Percentiles rank a stretch among this genome's conserved stretches.
phyloP scores from a whole-genome alignment of 1,284 basidiomycete species.

The Melanopsichium pennsylvanicum region DNA sequence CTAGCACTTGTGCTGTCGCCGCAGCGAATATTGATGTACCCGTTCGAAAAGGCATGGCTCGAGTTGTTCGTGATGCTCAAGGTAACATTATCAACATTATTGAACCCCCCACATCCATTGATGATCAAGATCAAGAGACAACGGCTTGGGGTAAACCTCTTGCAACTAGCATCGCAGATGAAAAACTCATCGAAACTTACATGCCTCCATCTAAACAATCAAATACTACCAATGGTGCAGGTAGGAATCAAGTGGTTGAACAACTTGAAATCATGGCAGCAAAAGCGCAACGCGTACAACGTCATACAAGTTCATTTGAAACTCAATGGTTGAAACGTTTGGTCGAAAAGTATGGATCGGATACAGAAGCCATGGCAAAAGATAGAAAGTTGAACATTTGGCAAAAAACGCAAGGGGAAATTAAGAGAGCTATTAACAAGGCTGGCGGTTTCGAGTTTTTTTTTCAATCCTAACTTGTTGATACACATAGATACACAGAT shows the following conservation, averaged over 20 bases:
- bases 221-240: too few species aligned
- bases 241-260: slow-evolving; percentile 3
- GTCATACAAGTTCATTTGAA: slow-evolving; percentile 79
- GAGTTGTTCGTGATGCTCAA: slow-evolving; percentile 81
- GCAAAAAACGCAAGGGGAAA: slow-evolving; percentile 85
- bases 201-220: too few species aligned
- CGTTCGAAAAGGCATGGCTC: slow-evolving; percentile 76
- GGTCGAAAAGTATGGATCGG: slow-evolving; percentile 76
- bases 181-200: slow-evolving; percentile 18
- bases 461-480: neutral
- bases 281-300: slow-evolving; percentile 67
- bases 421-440: slow-evolving; percentile 69
- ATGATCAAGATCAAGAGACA: slow-evolving; percentile 68
- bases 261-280: slow-evolving; percentile 20
- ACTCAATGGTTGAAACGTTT: slow-evolving; percentile 75
- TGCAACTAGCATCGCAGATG: slow-evolving; percentile 18
- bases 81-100: slow-evolving; percentile 83
- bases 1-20: too few species aligned
- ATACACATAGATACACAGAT: too few species aligned
- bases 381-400: slow-evolving; percentile 82
- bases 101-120: slow-evolving; percentile 73
- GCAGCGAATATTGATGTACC: too few species aligned
- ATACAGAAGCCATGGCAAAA: slow-evolving; percentile 79
- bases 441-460: slow-evolving; percentile 43
- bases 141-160: slow-evolving; percentile 64